Evolutionary conservation across 2,329 filamentous ascomycete genomes (phyloP).

Genomic region (Apiospora koreana): DNA sequence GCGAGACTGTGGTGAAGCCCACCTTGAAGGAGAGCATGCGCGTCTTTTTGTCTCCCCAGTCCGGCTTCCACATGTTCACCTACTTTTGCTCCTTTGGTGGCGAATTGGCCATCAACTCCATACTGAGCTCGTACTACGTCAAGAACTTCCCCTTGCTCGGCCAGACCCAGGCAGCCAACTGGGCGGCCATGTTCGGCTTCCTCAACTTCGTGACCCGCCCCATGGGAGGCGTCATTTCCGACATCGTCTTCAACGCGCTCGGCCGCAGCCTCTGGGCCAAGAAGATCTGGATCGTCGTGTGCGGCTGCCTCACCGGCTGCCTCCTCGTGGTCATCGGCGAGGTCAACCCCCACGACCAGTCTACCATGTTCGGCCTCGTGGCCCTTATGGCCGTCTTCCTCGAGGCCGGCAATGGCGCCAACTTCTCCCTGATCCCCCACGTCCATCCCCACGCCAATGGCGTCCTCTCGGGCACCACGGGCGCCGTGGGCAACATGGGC

Average conservation of each 20-base stretch:
- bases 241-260: slow-evolving; percentile 46
- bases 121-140: slow-evolving; percentile 60
- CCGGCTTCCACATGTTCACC: slow-evolving; percentile 54
- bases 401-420: slow-evolving; percentile 83
- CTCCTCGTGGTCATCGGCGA: slow-evolving; percentile 63
- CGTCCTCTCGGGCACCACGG: slow-evolving; percentile 73
- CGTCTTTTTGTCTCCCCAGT: slow-evolving; percentile 55
- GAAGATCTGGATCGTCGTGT: slow-evolving; percentile 61
- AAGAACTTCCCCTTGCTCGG: slow-evolving; percentile 59
- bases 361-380: slow-evolving; percentile 75
- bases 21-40: slow-evolving; percentile 48
- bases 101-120: slow-evolving; percentile 63
- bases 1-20: slow-evolving; percentile 57
- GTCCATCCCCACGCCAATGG: slow-evolving; percentile 84
- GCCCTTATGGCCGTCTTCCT: slow-evolving; percentile 79
- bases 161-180: slow-evolving; percentile 58
- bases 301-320: slow-evolving; percentile 62
- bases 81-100: slow-evolving; percentile 66
- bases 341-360: slow-evolving; percentile 60
- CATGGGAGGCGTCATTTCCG: slow-evolving; percentile 60
- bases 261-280: slow-evolving; percentile 43
- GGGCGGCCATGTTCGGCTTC: slow-evolving; percentile 76
- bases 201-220: slow-evolving; percentile 70
- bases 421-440: slow-evolving; percentile 85
- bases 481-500: slow-evolving; percentile 80